phyloP scores from a whole-genome alignment of 495 filamentous ascomycete genomes.

The Penicillium desertorum region DNA sequence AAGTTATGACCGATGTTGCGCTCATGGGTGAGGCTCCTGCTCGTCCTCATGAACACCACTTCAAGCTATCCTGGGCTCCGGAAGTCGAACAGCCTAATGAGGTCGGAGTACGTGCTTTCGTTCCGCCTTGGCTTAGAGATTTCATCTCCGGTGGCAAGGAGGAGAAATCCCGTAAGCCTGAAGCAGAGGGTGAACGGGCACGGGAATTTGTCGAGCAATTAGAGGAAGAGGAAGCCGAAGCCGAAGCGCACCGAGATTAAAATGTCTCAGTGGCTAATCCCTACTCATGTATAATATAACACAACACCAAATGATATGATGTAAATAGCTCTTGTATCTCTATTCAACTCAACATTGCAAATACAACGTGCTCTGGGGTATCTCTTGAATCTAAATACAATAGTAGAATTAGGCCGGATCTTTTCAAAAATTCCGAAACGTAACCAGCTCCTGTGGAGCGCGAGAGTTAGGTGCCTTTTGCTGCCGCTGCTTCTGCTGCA shows the following conservation, averaged over 20 bases:
- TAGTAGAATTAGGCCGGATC: background rate
- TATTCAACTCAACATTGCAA: constrained; percentile 10
- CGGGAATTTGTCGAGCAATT: constrained; percentile 43
- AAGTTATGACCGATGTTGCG: constrained; percentile 77
- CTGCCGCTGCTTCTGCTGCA: constrained; percentile 40
- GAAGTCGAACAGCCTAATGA: constrained; percentile 38
- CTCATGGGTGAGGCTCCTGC: constrained; percentile 61
- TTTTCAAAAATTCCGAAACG: constrained; percentile 1
- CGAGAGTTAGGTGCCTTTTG: constrained; percentile 12
- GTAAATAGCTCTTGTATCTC: constrained; percentile 20
- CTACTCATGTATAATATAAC: constrained; percentile 28
- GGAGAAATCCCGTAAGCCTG: constrained; percentile 26
- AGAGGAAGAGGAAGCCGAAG: constrained; percentile 39
- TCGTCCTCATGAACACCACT: constrained; percentile 54
- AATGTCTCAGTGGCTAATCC: background rate
- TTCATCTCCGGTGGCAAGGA: constrained; percentile 37
- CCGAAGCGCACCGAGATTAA: constrained; percentile 2
- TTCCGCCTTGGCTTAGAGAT: constrained; percentile 72
- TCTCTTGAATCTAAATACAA: constrained; percentile 11
- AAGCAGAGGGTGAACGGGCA: constrained; percentile 34
- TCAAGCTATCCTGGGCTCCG: constrained; percentile 50
- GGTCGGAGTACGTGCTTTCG: constrained; percentile 78
- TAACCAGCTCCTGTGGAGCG: background rate
- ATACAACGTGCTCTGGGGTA: constrained; percentile 14
- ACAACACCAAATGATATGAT: constrained; percentile 7